Percentiles rank a stretch among this genome's conserved stretches.
These are phyloP conservation scores for Sugiyamaella xylanicola DNA, from an alignment of 1,139 yeast genomes.

Conservation along the genomic window DNA sequence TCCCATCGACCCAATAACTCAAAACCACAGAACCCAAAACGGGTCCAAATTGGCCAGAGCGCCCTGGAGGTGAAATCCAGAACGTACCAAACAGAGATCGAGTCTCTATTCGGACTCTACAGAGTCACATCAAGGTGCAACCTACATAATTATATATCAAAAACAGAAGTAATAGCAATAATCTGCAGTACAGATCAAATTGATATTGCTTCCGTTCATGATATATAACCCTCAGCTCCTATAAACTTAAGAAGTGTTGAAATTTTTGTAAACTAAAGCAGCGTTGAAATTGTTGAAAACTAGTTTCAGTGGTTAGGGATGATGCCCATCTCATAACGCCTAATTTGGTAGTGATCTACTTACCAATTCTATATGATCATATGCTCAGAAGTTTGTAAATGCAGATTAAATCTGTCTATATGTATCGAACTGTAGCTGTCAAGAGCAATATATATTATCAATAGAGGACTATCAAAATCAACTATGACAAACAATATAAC, in stretches of 20 bases:
- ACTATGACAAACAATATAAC: no score
- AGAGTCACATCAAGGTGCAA: constrained; percentile 11
- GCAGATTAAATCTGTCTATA: no score
- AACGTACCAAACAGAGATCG: constrained; percentile 1
- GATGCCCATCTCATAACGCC: no score
- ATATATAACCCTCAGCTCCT: not conserved
- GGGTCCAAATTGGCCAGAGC: constrained; percentile 25
- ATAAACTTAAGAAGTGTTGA: not conserved
- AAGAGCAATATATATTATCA: no score
- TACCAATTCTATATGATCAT: no score
- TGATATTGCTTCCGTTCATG: not conserved
- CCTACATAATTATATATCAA: not conserved
- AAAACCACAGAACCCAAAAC: constrained; percentile 28
- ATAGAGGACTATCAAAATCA: no score
- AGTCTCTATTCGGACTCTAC: constrained; percentile 6
- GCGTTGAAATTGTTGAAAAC: no score
- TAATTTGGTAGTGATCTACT: no score
- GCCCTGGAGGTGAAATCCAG: constrained; percentile 22
- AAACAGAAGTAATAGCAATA: not conserved
- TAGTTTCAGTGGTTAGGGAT: no score
- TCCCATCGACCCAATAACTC: constrained; percentile 12
- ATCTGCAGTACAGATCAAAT: not conserved
- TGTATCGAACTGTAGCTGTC: no score
- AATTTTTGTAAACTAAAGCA: no score
- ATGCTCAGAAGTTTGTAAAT: no score